Evolutionary conservation across 169 alveolate genomes (phyloP), one percentile per base, ranked within the genome.

Genomic region (Babesia ovis): DNA sequence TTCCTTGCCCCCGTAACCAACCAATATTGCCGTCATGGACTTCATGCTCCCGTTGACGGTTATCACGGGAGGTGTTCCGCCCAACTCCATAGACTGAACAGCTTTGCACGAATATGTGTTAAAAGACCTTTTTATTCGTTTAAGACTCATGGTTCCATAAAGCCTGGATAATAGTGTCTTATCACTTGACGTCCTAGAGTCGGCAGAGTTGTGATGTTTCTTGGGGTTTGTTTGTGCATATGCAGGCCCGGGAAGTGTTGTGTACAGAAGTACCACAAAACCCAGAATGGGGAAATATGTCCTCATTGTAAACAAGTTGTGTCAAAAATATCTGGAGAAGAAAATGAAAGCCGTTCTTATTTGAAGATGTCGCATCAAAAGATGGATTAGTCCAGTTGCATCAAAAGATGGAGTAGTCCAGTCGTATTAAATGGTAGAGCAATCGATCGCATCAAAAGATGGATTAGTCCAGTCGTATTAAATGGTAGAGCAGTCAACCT

Each of bases 1-100:
- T 46, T 64, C 74, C 62, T 48, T 50, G 3, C 5, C 11, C 48
- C 74, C 62, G 37, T 64, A 64, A 0, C 74, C 74, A 4, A 64
- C 74, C 25, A 64, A 23, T 20, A 64, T 54, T 11, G 53, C 61
- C 16, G 74, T 64, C 50, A 64, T 2, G 34, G 74, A 46, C 5
- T 32, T 29, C 35, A 46, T 9, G 23, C 23, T 27, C 37, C 74
- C 74, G 51, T 64, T 25, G 14, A 64, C 53, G 25, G 42, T 48
- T 2, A 64, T 29, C 11, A 34, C 32, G 14, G 74, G 74, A 1
- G 67, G 29, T 4, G 45, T 5, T 9, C 16, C 45, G 22, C 31
- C 29, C 9, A 57, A 35, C 3, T 3, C 1, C 1, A 39, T 22
- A 12, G 3, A 8, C 51, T 16, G 50, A 9, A 45, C 46, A 9